Conservation (phyloP, 768 basidiomycete species). For the Exidia glandulosa region DNA sequence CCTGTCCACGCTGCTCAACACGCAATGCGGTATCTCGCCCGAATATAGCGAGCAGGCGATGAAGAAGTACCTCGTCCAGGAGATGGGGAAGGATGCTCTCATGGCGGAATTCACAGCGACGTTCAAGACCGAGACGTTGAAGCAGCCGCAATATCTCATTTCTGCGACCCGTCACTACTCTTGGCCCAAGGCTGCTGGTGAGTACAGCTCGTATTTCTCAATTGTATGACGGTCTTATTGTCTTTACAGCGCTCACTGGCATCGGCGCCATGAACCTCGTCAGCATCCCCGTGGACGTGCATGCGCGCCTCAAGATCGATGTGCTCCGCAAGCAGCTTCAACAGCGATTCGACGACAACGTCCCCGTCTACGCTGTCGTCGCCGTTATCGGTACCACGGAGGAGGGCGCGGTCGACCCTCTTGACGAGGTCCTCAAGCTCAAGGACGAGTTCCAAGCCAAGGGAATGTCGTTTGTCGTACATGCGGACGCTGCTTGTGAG, state of each 20-base stretch:
- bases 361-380: slow-evolving; percentile 30
- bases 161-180: slow-evolving; percentile 13
- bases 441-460: slow-evolving; percentile 19
- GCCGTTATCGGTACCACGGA: slow-evolving; percentile 34
- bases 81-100: slow-evolving; percentile 23
- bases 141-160: slow-evolving; percentile 17
- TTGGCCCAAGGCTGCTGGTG: slow-evolving; percentile 38
- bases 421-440: slow-evolving; percentile 25
- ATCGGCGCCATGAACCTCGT: slow-evolving; percentile 31
- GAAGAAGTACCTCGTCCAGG: slow-evolving; percentile 24
- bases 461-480: slow-evolving; percentile 30
- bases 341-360: slow-evolving; percentile 18
- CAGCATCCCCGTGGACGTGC: slow-evolving; percentile 23
- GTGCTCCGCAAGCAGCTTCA: neutral
- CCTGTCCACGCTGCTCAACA: slow-evolving; percentile 23
- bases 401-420: slow-evolving; percentile 32
- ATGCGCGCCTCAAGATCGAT: slow-evolving; percentile 17
- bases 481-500: slow-evolving; percentile 34
- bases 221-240: too few relatives aligned
- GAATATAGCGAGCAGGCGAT: slow-evolving; percentile 20
- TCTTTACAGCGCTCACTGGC: slow-evolving; percentile 32
- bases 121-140: slow-evolving; percentile 12
- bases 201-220: slow-evolving; percentile 3
- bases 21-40: slow-evolving; percentile 25
- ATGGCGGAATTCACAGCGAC: too few relatives aligned